Base-by-base conservation (phyloP, 75 land plant species). In the Pinus tabuliformis region DNA sequence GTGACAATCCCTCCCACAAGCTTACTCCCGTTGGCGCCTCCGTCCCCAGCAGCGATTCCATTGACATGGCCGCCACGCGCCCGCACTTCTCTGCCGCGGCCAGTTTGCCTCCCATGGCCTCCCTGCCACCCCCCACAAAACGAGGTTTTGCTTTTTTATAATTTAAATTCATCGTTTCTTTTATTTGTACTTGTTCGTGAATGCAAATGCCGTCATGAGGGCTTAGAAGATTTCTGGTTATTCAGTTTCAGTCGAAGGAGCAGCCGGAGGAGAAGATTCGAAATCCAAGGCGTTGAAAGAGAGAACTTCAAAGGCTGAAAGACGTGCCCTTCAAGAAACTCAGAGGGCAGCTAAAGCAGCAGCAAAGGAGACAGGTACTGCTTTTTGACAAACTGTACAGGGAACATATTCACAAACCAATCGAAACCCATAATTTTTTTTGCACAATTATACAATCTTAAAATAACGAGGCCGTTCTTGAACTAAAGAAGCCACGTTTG, bases 321-420 rank as follows among this genome's bases (percentile, higher is more conserved):
- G 99, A 57, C 89, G 99, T 70, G 99, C 99, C 17, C 73, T 84
- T 57, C 99, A 97, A 79, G 99, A 97, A 70, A 81, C 99, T 28
- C 90, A 97, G 64, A 83, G 99, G 66, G 99, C 95, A 75, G 98
- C 98, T 2, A 97, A 97, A 80, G 89, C 84, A 58, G 87, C 95
- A 49, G 81, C 86, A 22, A 90, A 79, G 79, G 92, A 83, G 76
- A 74, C 81, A 62, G 88, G 89, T 90, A 75, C 33, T 42, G n/a
- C 22, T 49, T 49, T 49, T 49, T 9, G 1, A 49, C 12, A 49
- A 49, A 49, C 11, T 49, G 54, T 11, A 49, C 12, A 49, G 9
- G 12, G 12, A 49, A 9, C 54, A 49, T 49, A 49, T 49, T 9
- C 54, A 9, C 54, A 49, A 49, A 49, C 54, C 11, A 49, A 9